phyloP scores from a whole-genome alignment of 2,329 filamentous ascomycete genomes.

The Coniochaeta sp. region DNA sequence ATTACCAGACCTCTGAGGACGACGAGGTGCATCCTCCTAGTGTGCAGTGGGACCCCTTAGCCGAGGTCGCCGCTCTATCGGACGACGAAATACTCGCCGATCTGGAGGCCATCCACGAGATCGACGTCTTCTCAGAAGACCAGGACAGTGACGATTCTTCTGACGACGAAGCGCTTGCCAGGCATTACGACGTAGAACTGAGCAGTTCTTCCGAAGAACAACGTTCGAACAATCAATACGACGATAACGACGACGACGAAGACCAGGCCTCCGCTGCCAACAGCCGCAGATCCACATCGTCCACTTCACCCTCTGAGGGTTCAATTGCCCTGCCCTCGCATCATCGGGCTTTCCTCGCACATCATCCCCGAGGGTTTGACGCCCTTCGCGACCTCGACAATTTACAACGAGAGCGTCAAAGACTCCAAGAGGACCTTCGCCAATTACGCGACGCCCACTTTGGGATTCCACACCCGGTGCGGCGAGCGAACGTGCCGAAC shows the following conservation, averaged over 20 bases:
- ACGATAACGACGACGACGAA: neutral
- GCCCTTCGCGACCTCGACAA: neutral
- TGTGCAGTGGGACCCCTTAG: neutral
- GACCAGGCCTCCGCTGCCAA: neutral
- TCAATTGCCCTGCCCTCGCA: neutral
- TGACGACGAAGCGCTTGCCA: neutral
- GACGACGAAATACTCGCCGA: neutral
- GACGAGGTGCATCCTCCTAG: neutral
- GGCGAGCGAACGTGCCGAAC: neutral
- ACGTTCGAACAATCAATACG: constrained; percentile 1
- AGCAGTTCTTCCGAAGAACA: neutral
- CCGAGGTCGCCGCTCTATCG: neutral
- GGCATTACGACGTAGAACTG: neutral
- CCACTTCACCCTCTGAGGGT: neutral
- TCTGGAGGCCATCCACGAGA: neutral
- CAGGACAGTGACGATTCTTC: neutral
- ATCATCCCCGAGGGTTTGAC: neutral
- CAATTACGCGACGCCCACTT: neutral
- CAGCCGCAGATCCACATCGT: neutral
- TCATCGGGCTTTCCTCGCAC: neutral
- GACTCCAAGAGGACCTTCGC: neutral
- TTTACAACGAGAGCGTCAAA: neutral
- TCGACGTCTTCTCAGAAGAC: neutral
- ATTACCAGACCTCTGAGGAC: neutral
- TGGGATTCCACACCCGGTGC: neutral